Conservation (phyloP, 768 basidiomycete genomes). For the Boletus fagicola region DNA sequence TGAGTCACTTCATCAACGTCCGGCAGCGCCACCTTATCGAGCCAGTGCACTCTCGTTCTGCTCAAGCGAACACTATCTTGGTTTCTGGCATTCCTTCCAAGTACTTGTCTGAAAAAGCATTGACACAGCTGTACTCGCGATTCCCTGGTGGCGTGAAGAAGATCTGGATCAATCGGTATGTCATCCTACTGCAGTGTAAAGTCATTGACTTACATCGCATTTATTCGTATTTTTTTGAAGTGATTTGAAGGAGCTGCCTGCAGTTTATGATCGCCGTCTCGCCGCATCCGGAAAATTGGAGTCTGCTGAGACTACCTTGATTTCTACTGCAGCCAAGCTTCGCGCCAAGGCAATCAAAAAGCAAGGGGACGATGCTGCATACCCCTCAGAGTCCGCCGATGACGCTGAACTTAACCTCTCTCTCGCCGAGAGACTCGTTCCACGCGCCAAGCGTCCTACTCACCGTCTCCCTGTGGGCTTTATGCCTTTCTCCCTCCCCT, state of each 20-base stretch:
- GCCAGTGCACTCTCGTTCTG: slow-evolving; percentile 65
- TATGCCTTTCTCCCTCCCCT: slow-evolving; percentile 54
- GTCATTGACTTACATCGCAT: neutral
- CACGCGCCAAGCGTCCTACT: slow-evolving; percentile 69
- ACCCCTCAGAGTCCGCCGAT: slow-evolving; percentile 20
- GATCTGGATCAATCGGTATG: slow-evolving; percentile 88
- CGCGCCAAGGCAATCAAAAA: slow-evolving; percentile 55
- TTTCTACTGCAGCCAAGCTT: slow-evolving; percentile 76
- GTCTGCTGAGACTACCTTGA: slow-evolving; percentile 73
- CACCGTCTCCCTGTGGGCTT: slow-evolving; percentile 63
- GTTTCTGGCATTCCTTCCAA: slow-evolving; percentile 83
- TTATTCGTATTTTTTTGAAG: slow-evolving; percentile 33
- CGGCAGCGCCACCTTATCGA: slow-evolving; percentile 84
- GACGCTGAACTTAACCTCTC: slow-evolving; percentile 31
- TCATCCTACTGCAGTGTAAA: neutral
- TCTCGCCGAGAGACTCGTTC: slow-evolving; percentile 57
- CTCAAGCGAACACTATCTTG: slow-evolving; percentile 88
- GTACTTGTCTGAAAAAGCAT: slow-evolving; percentile 68
- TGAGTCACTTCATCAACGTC: slow-evolving; percentile 72
- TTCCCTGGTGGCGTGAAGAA: slow-evolving; percentile 91
- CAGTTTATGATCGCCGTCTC: slow-evolving; percentile 72
- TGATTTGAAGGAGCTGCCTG: slow-evolving; percentile 84
- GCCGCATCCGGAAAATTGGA: slow-evolving; percentile 80
- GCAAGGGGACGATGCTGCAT: slow-evolving; percentile 26
- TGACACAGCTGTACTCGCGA: slow-evolving; percentile 68